A percentile compares a stretch with the other conserved stretches of the same genome.
phyloP scores from a whole-genome alignment of 1,284 basidiomycete genomes.

The Heterobasidion occidentale region DNA sequence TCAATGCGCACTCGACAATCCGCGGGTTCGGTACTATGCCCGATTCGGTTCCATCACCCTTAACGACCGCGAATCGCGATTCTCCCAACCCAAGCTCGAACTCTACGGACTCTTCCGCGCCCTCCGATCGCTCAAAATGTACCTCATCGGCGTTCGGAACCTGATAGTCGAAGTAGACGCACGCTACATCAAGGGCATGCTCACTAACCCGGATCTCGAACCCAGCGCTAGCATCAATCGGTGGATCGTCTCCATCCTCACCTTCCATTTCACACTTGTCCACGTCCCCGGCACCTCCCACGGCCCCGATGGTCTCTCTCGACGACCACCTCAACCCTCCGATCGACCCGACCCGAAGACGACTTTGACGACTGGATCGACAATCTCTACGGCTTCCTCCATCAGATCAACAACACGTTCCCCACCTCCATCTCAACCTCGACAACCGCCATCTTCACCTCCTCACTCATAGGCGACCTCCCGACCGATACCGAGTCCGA shows the following conservation, averaged over 20 bases:
- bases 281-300: constrained; percentile 19
- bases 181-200: constrained; percentile 1
- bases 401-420: neutral
- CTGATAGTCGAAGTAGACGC: constrained; percentile 26
- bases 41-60: constrained; percentile 25
- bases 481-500: too few relatives aligned
- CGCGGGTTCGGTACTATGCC: neutral
- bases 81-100: constrained; percentile 33
- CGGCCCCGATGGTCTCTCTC: neutral
- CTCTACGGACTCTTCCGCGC: constrained; percentile 30
- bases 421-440: too few relatives aligned
- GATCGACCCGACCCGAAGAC: constrained; percentile 13
- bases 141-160: constrained; percentile 26
- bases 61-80: constrained; percentile 26
- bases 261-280: constrained; percentile 25
- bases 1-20: constrained; percentile 17
- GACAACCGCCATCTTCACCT: too few relatives aligned
- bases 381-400: constrained; percentile 13
- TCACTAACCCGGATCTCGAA: constrained; percentile 18
- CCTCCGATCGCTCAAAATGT: constrained; percentile 17
- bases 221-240: constrained; percentile 28
- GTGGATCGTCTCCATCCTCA: constrained; percentile 31
- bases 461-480: too few relatives aligned
- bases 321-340: neutral
- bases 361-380: constrained; percentile 27